Percentiles rank a stretch among this genome's conserved stretches.
Conservation (phyloP, 345 rosid species). For the Eucalyptus melliodora region DNA sequence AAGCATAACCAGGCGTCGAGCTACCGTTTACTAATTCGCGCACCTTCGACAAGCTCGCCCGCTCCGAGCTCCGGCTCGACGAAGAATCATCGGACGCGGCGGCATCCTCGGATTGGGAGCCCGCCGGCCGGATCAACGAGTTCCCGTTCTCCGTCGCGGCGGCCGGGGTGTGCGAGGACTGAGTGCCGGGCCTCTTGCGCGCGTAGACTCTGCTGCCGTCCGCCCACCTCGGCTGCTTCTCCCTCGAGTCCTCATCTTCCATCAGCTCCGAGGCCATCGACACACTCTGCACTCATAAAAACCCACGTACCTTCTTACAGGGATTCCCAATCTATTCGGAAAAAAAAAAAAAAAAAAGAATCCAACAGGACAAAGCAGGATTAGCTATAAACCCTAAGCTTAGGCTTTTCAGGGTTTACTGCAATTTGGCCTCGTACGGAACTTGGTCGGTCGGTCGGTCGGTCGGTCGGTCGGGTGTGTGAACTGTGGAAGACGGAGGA, state of each 20-base stretch:
- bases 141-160: background rate
- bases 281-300: background rate
- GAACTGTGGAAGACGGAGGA: background rate
- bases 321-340: background rate
- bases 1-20: constrained; percentile 23
- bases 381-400: background rate
- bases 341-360: background rate
- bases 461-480: background rate
- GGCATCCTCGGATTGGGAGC: background rate
- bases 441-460: background rate
- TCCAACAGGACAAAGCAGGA: background rate
- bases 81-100: constrained; percentile 42
- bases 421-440: background rate
- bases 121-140: background rate
- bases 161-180: constrained; percentile 1
- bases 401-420: background rate
- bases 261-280: constrained; percentile 7
- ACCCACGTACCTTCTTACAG: background rate
- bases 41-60: background rate
- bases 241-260: background rate
- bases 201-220: background rate
- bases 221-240: background rate
- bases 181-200: background rate
- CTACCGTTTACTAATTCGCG: background rate
- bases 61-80: constrained; percentile 10